Conservation (phyloP, 176 grass and related monocot species). For the Carex myosuroides region DNA sequence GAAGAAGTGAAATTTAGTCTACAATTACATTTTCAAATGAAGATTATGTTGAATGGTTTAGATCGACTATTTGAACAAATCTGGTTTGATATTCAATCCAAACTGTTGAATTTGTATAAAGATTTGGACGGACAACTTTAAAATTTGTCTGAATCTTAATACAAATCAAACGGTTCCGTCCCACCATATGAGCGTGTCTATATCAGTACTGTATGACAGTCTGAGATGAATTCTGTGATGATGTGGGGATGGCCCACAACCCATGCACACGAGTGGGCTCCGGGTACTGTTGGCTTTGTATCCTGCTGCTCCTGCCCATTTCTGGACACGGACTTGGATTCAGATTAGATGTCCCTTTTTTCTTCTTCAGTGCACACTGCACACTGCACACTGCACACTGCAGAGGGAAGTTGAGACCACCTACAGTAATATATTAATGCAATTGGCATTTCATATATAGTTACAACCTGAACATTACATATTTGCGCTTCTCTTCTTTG, state of each 20-base stretch:
- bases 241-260: background rate
- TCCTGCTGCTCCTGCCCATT: background rate
- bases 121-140: too few species aligned
- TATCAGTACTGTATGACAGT: too few species aligned
- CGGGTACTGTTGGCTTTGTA: background rate
- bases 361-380: background rate
- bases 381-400: too few species aligned
- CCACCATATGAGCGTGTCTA: too few species aligned
- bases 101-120: too few species aligned
- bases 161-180: too few species aligned
- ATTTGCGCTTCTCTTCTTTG: background rate
- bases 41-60: too few species aligned
- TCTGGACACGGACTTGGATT: background rate
- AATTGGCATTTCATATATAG: background rate
- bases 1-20: too few species aligned
- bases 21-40: too few species aligned
- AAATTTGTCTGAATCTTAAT: too few species aligned
- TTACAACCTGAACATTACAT: background rate
- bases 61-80: too few species aligned
- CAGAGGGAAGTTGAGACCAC: background rate
- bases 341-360: background rate
- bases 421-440: background rate
- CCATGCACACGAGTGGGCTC: conserved; percentile 13
- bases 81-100: too few species aligned
- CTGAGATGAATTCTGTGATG: background rate